Base-by-base conservation (phyloP, 257 asterid genomes). In the Ligustrum vulgare region DNA sequence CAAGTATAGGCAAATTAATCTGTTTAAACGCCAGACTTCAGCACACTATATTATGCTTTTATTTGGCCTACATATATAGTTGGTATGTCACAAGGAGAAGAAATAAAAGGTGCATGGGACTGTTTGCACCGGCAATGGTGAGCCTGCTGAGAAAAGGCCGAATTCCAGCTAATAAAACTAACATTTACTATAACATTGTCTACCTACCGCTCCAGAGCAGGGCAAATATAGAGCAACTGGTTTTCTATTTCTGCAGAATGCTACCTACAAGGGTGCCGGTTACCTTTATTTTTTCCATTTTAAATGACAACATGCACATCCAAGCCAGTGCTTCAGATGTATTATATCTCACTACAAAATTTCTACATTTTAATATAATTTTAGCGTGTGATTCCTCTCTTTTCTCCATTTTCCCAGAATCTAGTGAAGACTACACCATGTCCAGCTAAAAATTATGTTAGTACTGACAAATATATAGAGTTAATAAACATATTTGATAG, bases 1-100 rank as follows among this genome's bases (percentile, higher is more conserved):
- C 63, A 54, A 54, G 67, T 51, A 56, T 70, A 22, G 45, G 60
- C 62, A 35, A 58, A 35, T 72, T 36, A 20, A 23, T 72, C 35
- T 25, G 22, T 49, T 47, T 8, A 41, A 32, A 25, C 18, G 34
- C 74, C 20, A 1, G 35, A 12, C 12, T 45, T 45, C 56, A 15
- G 56, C 56, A 45, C 1, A 8, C 56, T 45, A 13, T 16, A 13
- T 8, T 45, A 45, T 15, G 20, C 6, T 35, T 45, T 45, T 45
- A 5, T 15, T 6, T 45, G 56, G 56, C 56, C 49, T 41, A 41
- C 47, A 10, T 41, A 11, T 41, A 41, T 41, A 41, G 49, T 41
- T 41, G 49, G 49, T 0, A 41, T 41, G 49, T 56, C 32, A 56
- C 64, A 20, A 8, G 15, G 64, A 56, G 64, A 54, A 54, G 4